A percentile compares a stretch with the other conserved stretches of the same genome.
phyloP scores from a whole-genome alignment of 495 filamentous ascomycete genomes.

The Lepidopterella palustris region DNA sequence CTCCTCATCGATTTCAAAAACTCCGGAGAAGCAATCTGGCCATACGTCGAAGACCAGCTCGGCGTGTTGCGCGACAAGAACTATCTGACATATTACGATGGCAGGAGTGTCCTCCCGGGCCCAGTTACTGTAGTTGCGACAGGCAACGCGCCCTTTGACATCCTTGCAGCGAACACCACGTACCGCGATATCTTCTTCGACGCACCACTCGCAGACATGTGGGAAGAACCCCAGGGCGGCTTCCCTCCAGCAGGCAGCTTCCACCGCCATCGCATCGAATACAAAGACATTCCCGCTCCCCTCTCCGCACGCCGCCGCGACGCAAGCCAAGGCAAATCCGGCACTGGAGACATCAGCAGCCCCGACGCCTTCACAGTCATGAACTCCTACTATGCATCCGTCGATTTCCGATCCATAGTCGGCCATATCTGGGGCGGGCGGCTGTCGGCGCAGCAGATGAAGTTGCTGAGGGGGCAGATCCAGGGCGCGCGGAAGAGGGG shows the following conservation, averaged over 20 bases:
- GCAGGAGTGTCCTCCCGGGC: conserved; percentile 8
- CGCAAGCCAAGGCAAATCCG: conserved; percentile 26
- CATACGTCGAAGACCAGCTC: conserved; percentile 29
- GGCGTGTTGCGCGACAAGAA: conserved; percentile 26
- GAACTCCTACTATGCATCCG: conserved; percentile 42
- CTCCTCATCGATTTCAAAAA: conserved; percentile 40
- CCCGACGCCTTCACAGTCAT: conserved; percentile 26
- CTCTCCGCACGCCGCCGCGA: neutral
- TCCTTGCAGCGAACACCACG: conserved; percentile 18
- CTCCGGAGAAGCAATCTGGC: conserved; percentile 22
- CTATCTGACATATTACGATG: conserved; percentile 31
- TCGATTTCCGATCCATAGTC: conserved; percentile 33
- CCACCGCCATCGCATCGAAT: neutral
- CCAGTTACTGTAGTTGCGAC: conserved; percentile 30
- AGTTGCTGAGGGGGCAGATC: conserved; percentile 23
- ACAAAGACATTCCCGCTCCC: neutral
- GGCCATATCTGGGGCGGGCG: conserved; percentile 34
- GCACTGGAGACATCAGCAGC: conserved; percentile 8
- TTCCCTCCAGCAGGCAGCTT: neutral
- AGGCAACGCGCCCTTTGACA: conserved; percentile 26
- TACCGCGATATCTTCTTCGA: conserved; percentile 33
- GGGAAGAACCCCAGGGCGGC: conserved; percentile 4
- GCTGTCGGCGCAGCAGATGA: conserved; percentile 22
- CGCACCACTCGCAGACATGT: conserved; percentile 22
- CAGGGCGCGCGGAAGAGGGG: conserved; percentile 18